phyloP scores from a whole-genome alignment of 2,329 filamentous ascomycete genomes.

The Fusarium goolgardi region DNA sequence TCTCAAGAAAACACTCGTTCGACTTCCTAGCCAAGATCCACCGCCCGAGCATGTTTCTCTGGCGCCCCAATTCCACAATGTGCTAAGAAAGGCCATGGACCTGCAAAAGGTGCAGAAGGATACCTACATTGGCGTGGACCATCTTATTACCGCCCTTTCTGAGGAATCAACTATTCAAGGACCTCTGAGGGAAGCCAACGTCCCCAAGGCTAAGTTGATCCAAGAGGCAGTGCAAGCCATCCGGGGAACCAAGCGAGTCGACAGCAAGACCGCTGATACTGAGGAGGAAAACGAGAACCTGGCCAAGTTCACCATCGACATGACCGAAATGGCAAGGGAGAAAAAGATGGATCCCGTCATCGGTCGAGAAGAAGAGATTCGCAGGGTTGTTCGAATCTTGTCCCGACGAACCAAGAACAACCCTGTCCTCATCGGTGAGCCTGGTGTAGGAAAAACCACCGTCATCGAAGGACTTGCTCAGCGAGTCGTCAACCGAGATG shows the following conservation, averaged over 20 bases:
- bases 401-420: constrained; percentile 98
- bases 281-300: constrained; percentile 95
- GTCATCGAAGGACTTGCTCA: constrained; percentile 96
- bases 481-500: constrained; percentile 95
- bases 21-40: constrained; percentile 92
- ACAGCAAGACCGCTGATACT: constrained; percentile 94
- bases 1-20: constrained; percentile 91
- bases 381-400: constrained; percentile 89
- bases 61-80: constrained; percentile 82
- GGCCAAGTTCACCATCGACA: constrained; percentile 98
- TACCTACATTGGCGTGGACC: constrained; percentile 92
- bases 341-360: constrained; percentile 99
- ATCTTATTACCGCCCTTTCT: constrained; percentile 85
- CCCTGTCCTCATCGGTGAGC: constrained; percentile 96
- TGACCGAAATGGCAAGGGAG: constrained; percentile 95
- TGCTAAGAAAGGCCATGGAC: constrained; percentile 86
- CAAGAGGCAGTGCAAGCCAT: constrained; percentile 93
- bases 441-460: constrained; percentile 98
- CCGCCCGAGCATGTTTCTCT: constrained; percentile 89
- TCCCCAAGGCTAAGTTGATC: constrained; percentile 90
- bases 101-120: constrained; percentile 98
- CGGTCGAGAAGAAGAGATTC: constrained; percentile 94
- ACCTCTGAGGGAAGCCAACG: constrained; percentile 84
- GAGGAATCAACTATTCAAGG: constrained; percentile 82
- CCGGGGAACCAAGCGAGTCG: constrained; percentile 90